Percentiles rank a stretch among this genome's conserved stretches.
phyloP scores from a whole-genome alignment of 2,329 filamentous ascomycete species.

The Colletotrichum sp. region DNA sequence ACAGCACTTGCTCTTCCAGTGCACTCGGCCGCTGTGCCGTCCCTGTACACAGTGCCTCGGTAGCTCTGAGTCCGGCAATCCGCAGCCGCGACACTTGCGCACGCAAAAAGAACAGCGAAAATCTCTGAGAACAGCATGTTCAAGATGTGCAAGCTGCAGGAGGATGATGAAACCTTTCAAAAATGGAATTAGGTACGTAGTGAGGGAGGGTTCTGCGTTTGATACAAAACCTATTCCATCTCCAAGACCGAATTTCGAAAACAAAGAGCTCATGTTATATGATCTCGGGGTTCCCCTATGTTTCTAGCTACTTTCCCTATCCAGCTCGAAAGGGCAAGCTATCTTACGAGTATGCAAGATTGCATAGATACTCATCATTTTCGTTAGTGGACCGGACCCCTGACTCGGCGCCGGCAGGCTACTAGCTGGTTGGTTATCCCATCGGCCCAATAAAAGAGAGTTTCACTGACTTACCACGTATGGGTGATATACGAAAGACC shows the following conservation, averaged over 20 bases:
- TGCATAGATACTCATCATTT: background rate
- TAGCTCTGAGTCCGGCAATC: background rate
- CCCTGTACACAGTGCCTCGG: background rate
- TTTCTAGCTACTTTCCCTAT: background rate
- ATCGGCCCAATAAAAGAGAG: background rate
- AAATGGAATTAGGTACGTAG: no score
- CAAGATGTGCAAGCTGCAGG: background rate
- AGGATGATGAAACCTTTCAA: fast-evolving
- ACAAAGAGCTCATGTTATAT: background rate
- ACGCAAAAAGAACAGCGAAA: background rate
- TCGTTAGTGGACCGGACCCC: background rate
- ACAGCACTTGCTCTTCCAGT: background rate
- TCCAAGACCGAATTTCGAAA: background rate
- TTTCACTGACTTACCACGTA: background rate
- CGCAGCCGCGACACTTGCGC: background rate
- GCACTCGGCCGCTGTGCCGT: background rate
- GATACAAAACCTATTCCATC: no score
- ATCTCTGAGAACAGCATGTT: background rate
- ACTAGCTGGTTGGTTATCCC: background rate
- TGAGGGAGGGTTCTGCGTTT: no score
- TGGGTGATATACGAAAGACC: background rate
- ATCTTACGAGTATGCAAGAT: fast-evolving
- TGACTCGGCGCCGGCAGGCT: background rate
- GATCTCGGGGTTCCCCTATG: background rate
- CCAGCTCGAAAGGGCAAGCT: background rate